Evolutionary conservation across 495 filamentous ascomycete genomes (phyloP).

Genomic region (Neurospora cerealis): DNA sequence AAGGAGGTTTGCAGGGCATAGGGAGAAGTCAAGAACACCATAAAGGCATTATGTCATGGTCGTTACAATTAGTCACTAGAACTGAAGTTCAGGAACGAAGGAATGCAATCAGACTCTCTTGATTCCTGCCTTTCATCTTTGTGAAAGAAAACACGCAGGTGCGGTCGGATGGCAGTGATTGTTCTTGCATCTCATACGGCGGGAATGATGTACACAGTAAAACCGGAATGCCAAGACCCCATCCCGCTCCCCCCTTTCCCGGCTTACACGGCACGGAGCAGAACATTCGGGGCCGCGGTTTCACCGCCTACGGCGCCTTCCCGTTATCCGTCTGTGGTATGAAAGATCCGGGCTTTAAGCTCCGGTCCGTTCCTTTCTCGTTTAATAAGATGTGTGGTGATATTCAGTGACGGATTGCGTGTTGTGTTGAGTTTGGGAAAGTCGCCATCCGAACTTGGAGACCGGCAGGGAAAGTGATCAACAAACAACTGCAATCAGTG

Average conservation of each 20-base stretch:
- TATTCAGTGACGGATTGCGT: neutral
- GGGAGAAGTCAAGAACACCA: neutral
- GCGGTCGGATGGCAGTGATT: neutral
- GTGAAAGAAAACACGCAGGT: neutral
- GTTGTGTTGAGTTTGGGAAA: neutral
- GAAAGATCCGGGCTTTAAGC: neutral
- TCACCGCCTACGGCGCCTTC: neutral
- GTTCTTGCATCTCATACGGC: neutral
- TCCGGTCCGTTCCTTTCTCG: neutral
- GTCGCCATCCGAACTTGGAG: neutral
- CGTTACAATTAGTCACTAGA: neutral
- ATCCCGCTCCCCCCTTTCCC: neutral
- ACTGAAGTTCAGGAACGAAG: neutral
- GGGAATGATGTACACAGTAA: neutral
- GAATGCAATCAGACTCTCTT: neutral
- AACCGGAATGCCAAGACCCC: neutral
- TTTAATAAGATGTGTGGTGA: neutral
- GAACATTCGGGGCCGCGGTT: neutral
- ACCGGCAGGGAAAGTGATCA: neutral
- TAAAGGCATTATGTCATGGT: neutral
- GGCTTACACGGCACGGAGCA: neutral
- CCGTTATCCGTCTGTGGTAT: neutral
- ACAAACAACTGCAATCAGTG: neutral
- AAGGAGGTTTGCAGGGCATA: neutral
- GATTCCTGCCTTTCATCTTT: neutral